A percentile compares a stretch with the other conserved stretches of the same genome.
Conservation (phyloP, 345 rosid species). For the Euphorbia tirucalli region DNA sequence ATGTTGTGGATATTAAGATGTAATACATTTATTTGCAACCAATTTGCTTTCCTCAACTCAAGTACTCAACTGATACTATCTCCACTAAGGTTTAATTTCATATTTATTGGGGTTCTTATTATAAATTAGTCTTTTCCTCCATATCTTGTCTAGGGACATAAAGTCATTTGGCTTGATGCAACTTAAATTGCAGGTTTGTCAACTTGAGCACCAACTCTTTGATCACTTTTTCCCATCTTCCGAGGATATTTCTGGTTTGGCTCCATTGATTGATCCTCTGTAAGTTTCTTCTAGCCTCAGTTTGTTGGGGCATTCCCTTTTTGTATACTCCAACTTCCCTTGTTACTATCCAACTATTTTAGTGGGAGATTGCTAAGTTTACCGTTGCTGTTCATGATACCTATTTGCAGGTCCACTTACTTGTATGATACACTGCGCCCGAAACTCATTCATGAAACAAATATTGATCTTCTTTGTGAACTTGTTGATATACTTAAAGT, state of each 20-base stretch:
- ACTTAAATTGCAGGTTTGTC: constrained; percentile 73
- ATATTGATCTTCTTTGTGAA: constrained; percentile 89
- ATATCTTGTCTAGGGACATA: not conserved
- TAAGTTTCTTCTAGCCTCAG: constrained; percentile 37
- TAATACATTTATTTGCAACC: not conserved
- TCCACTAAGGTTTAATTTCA: not conserved
- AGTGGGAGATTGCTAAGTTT: not conserved
- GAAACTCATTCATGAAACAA: constrained; percentile 83
- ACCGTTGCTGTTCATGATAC: not conserved
- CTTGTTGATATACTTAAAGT: constrained; percentile 92
- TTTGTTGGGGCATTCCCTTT: not conserved
- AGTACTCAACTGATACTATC: not conserved
- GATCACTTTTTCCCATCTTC: constrained; percentile 91
- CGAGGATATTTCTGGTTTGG: constrained; percentile 83
- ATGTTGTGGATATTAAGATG: not conserved
- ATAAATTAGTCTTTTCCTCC: not conserved
- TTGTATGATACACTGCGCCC: constrained; percentile 93
- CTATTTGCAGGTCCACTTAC: constrained; percentile 70
- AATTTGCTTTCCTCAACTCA: not conserved
- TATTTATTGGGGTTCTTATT: not conserved
- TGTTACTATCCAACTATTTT: not conserved
- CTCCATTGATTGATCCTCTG: constrained; percentile 91
- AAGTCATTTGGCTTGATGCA: not conserved
- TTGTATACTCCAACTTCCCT: not conserved
- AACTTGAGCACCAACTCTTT: constrained; percentile 93